Evolutionary conservation across 768 basidiomycete species (phyloP).

Genomic region (Lentinula lateritia): DNA sequence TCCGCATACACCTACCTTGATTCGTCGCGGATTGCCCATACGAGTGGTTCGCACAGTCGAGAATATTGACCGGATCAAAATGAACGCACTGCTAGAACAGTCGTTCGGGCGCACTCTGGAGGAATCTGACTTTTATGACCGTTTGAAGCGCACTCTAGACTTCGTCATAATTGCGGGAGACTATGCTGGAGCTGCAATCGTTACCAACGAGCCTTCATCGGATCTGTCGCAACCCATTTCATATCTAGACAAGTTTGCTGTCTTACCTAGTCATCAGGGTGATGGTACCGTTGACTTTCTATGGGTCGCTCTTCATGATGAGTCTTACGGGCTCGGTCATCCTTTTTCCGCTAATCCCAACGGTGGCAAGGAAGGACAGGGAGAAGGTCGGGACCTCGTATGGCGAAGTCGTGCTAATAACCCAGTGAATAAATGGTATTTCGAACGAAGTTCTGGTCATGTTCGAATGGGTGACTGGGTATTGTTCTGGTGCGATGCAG

Average conservation of each 20-base stretch:
- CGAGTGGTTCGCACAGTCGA: constrained; percentile 65
- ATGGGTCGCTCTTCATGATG: constrained; percentile 98
- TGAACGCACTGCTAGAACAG: constrained; percentile 80
- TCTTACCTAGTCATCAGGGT: constrained; percentile 90
- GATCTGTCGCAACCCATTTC: constrained; percentile 49
- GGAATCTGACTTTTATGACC: constrained; percentile 67
- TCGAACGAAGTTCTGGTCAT: constrained; percentile 92
- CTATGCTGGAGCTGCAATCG: constrained; percentile 91
- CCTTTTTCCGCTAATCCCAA: constrained; percentile 94
- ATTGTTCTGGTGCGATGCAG: constrained; percentile 98
- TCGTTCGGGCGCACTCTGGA: constrained; percentile 78
- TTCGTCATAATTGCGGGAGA: constrained; percentile 94
- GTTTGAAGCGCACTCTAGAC: constrained; percentile 75
- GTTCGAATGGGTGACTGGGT: constrained; percentile 83
- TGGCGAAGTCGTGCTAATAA: constrained; percentile 94
- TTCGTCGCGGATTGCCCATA: constrained; percentile 85
- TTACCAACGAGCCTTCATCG: constrained; percentile 60
- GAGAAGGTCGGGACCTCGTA: constrained; percentile 90
- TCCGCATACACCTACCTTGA: constrained; percentile 85
- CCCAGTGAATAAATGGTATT: constrained; percentile 99
- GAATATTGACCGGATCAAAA: constrained; percentile 70
- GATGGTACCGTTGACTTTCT: constrained; percentile 99
- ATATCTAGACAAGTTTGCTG: constrained; percentile 98
- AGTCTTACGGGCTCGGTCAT: constrained; percentile 94
- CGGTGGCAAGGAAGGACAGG: constrained; percentile 84